These are phyloP conservation scores for Suhomyces sp. DNA, from an alignment of 805 yeast species.

Conservation along the genomic window DNA sequence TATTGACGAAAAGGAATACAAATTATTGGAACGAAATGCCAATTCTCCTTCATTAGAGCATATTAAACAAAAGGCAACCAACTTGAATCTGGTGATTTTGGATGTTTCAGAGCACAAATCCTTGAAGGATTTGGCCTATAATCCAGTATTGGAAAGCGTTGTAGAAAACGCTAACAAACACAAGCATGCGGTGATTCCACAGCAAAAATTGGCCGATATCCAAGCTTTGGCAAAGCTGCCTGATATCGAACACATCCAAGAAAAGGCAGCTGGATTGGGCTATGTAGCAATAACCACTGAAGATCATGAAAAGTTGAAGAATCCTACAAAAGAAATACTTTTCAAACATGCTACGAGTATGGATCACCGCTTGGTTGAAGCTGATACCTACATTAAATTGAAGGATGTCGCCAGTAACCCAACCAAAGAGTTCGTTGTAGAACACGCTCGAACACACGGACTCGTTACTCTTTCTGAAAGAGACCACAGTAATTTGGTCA, in stretches of 20 bases:
- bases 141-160: slow-evolving; percentile 7
- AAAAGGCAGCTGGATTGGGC: slow-evolving; percentile 14
- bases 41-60: slow-evolving; percentile 13
- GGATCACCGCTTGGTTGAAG: slow-evolving; percentile 12
- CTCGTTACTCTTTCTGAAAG: slow-evolving; percentile 7
- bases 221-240: slow-evolving; percentile 7
- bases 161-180: slow-evolving; percentile 25
- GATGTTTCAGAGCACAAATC: slow-evolving; percentile 4
- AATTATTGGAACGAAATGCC: neutral
- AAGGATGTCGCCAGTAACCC: slow-evolving; percentile 16
- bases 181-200: slow-evolving; percentile 13
- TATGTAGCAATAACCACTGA: slow-evolving; percentile 12
- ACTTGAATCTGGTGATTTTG: slow-evolving; percentile 9
- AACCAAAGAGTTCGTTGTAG: slow-evolving; percentile 7
- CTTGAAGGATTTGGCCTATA: slow-evolving; percentile 2
- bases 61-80: slow-evolving; percentile 9
- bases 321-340: slow-evolving; percentile 8
- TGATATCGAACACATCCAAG: slow-evolving; percentile 5
- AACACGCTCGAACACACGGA: slow-evolving; percentile 11
- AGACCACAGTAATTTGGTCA: slow-evolving; percentile 9
- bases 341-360: slow-evolving; percentile 6
- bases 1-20: neutral
- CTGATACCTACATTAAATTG: slow-evolving; percentile 8
- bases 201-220: slow-evolving; percentile 9
- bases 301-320: slow-evolving; percentile 11